phyloP scores from a whole-genome alignment of 805 yeast species.

The Metschnikowia proteae region DNA sequence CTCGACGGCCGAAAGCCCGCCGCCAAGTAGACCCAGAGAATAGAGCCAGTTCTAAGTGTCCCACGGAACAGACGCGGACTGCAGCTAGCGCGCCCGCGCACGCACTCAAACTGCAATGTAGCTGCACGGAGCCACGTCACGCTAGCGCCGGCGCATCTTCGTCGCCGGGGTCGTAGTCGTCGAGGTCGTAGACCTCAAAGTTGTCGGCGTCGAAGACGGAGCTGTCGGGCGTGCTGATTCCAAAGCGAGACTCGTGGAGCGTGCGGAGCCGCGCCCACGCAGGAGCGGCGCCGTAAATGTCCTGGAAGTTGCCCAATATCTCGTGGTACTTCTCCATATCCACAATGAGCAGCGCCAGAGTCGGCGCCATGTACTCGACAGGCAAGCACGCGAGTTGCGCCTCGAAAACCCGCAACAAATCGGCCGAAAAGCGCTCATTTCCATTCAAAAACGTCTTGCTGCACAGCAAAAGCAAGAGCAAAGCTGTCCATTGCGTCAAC shows the following conservation, averaged over 20 bases:
- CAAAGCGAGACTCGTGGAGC: slow-evolving; percentile 7
- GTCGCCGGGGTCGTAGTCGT: slow-evolving; percentile 22
- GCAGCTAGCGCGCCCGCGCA: no score
- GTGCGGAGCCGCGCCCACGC: slow-evolving; percentile 18
- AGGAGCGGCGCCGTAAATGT: slow-evolving; percentile 6
- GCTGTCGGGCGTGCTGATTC: neutral
- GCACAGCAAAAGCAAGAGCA: slow-evolving; percentile 43
- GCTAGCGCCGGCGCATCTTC: slow-evolving; percentile 29
- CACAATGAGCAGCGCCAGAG: slow-evolving; percentile 16
- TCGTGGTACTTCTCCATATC: slow-evolving; percentile 17
- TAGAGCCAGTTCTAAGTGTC: no score
- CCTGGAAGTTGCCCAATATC: slow-evolving; percentile 22
- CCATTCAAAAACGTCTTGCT: slow-evolving; percentile 21
- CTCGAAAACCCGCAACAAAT: slow-evolving; percentile 29
- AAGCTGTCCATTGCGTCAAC: slow-evolving; percentile 58
- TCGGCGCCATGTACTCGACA: slow-evolving; percentile 33
- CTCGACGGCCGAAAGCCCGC: no score
- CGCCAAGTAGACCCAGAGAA: no score
- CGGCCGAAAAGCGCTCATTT: slow-evolving; percentile 23
- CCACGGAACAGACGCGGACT: no score
- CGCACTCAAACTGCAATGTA: no score
- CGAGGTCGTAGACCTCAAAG: slow-evolving; percentile 25
- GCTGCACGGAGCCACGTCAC: neutral
- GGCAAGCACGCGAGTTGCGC: slow-evolving; percentile 42
- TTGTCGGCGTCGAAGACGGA: slow-evolving; percentile 13